Base-by-base conservation (phyloP, 108 stramenopile species). In the Nitzschia sp. region DNA sequence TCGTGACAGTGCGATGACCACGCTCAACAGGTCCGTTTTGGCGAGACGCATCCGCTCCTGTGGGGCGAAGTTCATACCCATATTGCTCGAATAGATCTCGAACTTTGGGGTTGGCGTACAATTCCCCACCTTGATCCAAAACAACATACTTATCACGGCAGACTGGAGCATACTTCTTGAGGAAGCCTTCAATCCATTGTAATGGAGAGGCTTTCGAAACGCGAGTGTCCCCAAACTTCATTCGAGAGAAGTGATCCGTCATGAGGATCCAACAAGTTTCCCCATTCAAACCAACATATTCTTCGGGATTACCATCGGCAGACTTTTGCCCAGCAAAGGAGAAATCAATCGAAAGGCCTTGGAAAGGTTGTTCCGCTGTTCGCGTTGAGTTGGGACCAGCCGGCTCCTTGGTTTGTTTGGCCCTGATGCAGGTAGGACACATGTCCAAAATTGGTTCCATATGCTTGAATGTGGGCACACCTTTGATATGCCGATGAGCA, bases 391-490 rank as follows among this genome's bases (percentile, higher is more conserved):
- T 18, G 18, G 46, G 58, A 19, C 68, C 74, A 61, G 67, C 34
- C 17, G 74, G 26, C 25, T 28, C 59, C 29, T 69, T 68, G 13
- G 74, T 69, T 51, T 69, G 74, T 62, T 75, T 75, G 15, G 60
- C 48, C n/a, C 48, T 57, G 3, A 69, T 68, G 28, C 74, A 75
- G 17, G 74, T 75, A 11, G 74, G 74, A 54, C 74, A 67, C 11
- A 18, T 15, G 28, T 66, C 65, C 9, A 74, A 28, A 3, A 71
- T 54, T 2, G 32, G 33, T 11, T 11, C 17, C 3, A 35, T 3
- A 24, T 33, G 46, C 28, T 49, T 49, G 25, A 72, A 54, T 5
- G 27, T 15, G 17, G 71, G 71, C 33, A 72, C 62, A 27, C 72
- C 72, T 13, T 27, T 23, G 38, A 74, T 54, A 33, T 28, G 27